Evolutionary conservation across 2,329 filamentous ascomycete genomes (phyloP).

Genomic region (Hypoxylon sp.): DNA sequence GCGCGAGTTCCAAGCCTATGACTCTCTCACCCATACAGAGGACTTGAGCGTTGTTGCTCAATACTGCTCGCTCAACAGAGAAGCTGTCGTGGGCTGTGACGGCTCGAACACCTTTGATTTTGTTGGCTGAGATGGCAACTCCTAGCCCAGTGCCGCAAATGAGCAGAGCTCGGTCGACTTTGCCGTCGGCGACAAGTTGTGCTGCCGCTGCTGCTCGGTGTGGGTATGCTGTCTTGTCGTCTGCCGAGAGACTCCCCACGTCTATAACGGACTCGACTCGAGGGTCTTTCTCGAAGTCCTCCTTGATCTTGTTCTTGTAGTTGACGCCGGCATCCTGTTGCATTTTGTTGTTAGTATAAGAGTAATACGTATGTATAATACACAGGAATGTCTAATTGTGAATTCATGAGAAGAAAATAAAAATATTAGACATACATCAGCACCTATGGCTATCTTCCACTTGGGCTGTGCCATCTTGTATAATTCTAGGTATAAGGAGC

Average conservation of each 20-base stretch:
- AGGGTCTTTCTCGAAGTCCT: conserved; percentile 76
- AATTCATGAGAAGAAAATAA: neutral
- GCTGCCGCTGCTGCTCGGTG: conserved; percentile 83
- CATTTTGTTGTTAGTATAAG: conserved; percentile 15
- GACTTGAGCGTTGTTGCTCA: conserved; percentile 90
- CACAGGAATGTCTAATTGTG: neutral
- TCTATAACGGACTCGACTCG: conserved; percentile 79
- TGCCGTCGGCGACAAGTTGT: conserved; percentile 70
- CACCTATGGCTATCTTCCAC: conserved; percentile 68
- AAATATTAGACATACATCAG: conserved; percentile 66
- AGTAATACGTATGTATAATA: neutral
- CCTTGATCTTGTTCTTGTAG: conserved; percentile 85
- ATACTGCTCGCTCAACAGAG: conserved; percentile 82
- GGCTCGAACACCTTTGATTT: conserved; percentile 86
- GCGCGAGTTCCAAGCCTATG: conserved; percentile 83
- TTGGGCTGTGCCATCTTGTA: conserved; percentile 61
- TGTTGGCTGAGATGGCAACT: conserved; percentile 91
- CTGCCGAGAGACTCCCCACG: conserved; percentile 76
- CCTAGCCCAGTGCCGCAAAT: conserved; percentile 91
- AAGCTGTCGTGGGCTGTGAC: conserved; percentile 92
- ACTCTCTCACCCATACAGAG: conserved; percentile 89
- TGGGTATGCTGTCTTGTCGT: conserved; percentile 86
- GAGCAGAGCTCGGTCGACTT: conserved; percentile 82
- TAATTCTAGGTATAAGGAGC: neutral
- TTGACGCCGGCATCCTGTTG: conserved; percentile 76